Conservation (phyloP, 2,329 filamentous ascomycete species). For the Calonectria leucothoes region DNA sequence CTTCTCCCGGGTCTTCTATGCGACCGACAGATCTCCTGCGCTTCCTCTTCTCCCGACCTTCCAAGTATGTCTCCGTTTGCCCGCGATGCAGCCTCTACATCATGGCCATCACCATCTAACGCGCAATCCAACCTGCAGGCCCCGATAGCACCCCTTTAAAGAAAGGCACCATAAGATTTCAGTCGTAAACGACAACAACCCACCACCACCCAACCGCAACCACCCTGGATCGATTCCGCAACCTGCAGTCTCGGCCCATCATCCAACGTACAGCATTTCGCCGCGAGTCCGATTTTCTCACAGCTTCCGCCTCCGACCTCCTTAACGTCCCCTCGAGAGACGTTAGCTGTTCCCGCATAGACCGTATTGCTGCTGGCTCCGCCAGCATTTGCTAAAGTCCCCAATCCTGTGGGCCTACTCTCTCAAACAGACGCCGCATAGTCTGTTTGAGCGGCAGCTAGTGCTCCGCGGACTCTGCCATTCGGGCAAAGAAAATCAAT, state of each 20-base stretch:
- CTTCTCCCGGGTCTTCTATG: conserved; percentile 74
- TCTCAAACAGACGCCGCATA: conserved; percentile 93
- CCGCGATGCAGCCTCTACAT: background rate
- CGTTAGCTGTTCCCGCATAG: conserved; percentile 59
- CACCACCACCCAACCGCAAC: conserved; percentile 21
- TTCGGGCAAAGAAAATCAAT: conserved; percentile 45
- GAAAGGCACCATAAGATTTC: conserved; percentile 53
- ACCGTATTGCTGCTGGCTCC: conserved; percentile 82
- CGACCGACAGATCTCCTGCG: conserved; percentile 90
- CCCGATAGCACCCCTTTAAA: conserved; percentile 67
- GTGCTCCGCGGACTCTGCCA: conserved; percentile 83
- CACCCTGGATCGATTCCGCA: conserved; percentile 43
- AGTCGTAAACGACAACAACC: conserved; percentile 24
- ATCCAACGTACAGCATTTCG: conserved; percentile 84
- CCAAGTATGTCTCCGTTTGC: conserved; percentile 74
- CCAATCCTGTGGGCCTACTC: conserved; percentile 92
- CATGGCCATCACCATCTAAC: background rate
- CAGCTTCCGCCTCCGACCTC: conserved; percentile 85
- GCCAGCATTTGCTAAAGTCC: conserved; percentile 78
- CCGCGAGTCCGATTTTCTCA: conserved; percentile 84
- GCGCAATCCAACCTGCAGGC: conserved; percentile 51
- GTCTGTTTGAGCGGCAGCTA: conserved; percentile 98
- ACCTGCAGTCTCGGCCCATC: conserved; percentile 20
- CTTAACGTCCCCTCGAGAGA: conserved; percentile 85
- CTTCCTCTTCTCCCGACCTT: conserved; percentile 88